A percentile compares a stretch with the other conserved stretches of the same genome.
Evolutionary conservation across 257 asterid species (phyloP).

Genomic region (Scutellaria minor): DNA sequence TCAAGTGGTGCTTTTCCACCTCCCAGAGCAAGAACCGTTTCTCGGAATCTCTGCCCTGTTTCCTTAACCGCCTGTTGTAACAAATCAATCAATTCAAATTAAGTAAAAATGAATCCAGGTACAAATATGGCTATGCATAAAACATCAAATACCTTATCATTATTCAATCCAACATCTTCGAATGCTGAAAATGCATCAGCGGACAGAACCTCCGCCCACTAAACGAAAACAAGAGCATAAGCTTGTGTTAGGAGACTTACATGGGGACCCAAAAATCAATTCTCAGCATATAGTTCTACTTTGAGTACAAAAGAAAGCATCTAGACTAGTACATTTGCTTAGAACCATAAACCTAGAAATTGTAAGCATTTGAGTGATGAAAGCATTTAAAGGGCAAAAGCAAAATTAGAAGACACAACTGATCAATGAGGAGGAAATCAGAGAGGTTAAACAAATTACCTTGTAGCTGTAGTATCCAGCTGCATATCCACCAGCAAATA

Average conservation of each 20-base stretch:
- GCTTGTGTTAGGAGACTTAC: slow-evolving; percentile 26
- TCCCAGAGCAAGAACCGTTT: slow-evolving; percentile 96
- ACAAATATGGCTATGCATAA: not conserved
- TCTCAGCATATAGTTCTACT: slow-evolving; percentile 4
- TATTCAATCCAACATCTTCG: slow-evolving; percentile 83
- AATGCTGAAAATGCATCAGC: slow-evolving; percentile 99
- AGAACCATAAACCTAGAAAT: not conserved
- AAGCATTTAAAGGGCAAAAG: slow-evolving; percentile 8
- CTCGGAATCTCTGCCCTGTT: slow-evolving; percentile 88
- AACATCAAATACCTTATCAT: slow-evolving; percentile 69
- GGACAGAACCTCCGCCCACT: slow-evolving; percentile 99
- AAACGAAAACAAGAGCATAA: slow-evolving; percentile 41
- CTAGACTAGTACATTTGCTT: not conserved
- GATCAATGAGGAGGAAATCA: slow-evolving; percentile 16
- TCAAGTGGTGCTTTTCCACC: slow-evolving; percentile 96
- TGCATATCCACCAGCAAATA: slow-evolving; percentile 96
- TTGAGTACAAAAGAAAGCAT: slow-evolving; percentile 11
- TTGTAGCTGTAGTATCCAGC: slow-evolving; percentile 99
- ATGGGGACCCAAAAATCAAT: slow-evolving; percentile 10
- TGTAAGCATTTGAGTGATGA: not conserved
- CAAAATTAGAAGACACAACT: slow-evolving; percentile 22
- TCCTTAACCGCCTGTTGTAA: slow-evolving; percentile 84
- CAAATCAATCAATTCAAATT: slow-evolving; percentile 1
- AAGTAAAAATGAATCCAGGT: not conserved
- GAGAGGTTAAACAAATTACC: slow-evolving; percentile 46